Evolutionary conservation across 768 basidiomycete species (phyloP).

Genomic region (Lentinula aciculospora): DNA sequence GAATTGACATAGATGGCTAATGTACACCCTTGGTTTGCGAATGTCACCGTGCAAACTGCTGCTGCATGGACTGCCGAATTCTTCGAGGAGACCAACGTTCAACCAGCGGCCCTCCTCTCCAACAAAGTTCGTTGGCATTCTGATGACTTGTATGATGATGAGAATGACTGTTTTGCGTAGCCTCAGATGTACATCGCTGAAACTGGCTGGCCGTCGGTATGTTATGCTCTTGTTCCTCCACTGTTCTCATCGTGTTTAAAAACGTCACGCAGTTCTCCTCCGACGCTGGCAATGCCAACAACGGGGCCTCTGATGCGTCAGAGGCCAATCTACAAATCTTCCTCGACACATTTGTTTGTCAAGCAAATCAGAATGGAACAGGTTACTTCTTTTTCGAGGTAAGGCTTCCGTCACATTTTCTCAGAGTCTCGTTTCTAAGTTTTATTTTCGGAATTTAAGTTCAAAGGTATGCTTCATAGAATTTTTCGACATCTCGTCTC

Average conservation of each 20-base stretch:
- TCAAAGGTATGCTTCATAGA: conserved; percentile 60
- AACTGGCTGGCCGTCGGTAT: conserved; percentile 81
- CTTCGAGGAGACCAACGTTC: conserved; percentile 66
- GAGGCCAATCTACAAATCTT: conserved; percentile 63
- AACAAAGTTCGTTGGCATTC: conserved; percentile 36
- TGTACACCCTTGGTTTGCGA: conserved; percentile 94
- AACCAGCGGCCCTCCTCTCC: conserved; percentile 43
- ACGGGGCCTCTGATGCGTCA: conserved; percentile 66
- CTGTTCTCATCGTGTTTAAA: neutral
- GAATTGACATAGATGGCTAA: conserved; percentile 72
- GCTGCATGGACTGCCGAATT: conserved; percentile 81
- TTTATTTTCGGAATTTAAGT: conserved; percentile 66
- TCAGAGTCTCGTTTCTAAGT: neutral
- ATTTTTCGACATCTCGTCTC: conserved; percentile 5
- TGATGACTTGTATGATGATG: neutral
- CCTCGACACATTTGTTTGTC: conserved; percentile 83
- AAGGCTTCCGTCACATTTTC: conserved; percentile 14
- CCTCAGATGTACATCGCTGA: conserved; percentile 91
- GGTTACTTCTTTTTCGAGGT: conserved; percentile 88
- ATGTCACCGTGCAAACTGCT: conserved; percentile 56
- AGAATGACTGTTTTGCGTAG: conserved; percentile 1
- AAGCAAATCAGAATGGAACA: conserved; percentile 76
- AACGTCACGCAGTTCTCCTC: conserved; percentile 46
- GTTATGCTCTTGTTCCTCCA: conserved; percentile 12
- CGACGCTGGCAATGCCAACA: conserved; percentile 47